Percentiles rank a stretch among this genome's conserved stretches.
phyloP scores from a whole-genome alignment of 2,329 filamentous ascomycete genomes.

The Fusarium palustre region DNA sequence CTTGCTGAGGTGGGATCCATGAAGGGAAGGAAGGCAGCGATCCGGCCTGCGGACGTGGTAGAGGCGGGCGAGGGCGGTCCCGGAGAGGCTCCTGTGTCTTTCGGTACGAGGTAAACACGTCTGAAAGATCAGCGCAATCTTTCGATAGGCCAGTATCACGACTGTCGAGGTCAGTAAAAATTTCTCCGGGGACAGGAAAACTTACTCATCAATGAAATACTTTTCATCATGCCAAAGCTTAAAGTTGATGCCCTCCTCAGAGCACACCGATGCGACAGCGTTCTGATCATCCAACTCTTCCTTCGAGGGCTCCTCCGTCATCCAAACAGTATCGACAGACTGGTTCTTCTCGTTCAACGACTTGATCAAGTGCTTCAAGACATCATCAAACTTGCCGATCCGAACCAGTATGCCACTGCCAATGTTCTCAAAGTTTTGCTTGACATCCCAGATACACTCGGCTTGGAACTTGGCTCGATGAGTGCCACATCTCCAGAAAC shows the following conservation, averaged over 20 bases:
- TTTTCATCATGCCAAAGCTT: constrained; percentile 79
- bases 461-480: constrained; percentile 78
- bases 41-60: constrained; percentile 64
- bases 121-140: constrained; percentile 64
- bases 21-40: constrained; percentile 66
- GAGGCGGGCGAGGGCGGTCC: constrained; percentile 67
- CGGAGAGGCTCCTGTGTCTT: constrained; percentile 79
- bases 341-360: constrained; percentile 58
- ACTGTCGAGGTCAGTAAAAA: constrained; percentile 54
- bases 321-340: constrained; percentile 74
- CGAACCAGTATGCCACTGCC: constrained; percentile 73
- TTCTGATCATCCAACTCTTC: constrained; percentile 77
- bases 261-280: constrained; percentile 64
- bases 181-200: too few species aligned
- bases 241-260: constrained; percentile 67
- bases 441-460: constrained; percentile 79
- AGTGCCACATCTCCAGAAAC: constrained; percentile 79
- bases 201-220: constrained; percentile 83
- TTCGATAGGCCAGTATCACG: constrained; percentile 66
- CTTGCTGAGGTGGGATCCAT: constrained; percentile 66
- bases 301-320: constrained; percentile 75
- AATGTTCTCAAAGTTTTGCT: constrained; percentile 67
- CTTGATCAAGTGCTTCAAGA: constrained; percentile 68
- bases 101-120: constrained; percentile 80
- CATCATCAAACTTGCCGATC: constrained; percentile 70